These are phyloP conservation scores for Microdochium trichocladiopsis DNA, from an alignment of 2,329 filamentous ascomycete species.

Conservation along the genomic window DNA sequence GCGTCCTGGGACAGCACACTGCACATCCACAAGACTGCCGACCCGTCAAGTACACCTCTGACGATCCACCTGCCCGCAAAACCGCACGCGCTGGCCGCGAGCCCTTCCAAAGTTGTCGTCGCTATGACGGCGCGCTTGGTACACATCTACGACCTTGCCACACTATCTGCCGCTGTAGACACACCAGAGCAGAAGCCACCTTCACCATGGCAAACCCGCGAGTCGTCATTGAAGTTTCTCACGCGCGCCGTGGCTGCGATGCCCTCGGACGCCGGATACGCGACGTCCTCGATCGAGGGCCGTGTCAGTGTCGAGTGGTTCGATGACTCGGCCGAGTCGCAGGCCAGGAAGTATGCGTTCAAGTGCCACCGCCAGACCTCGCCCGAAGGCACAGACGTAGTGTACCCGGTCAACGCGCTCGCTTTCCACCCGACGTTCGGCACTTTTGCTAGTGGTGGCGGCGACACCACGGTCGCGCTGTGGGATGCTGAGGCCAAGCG, in stretches of 20 bases:
- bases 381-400: slow-evolving; percentile 62
- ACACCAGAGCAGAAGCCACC: slow-evolving; percentile 36
- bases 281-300: slow-evolving; percentile 87
- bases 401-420: slow-evolving; percentile 87
- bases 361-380: slow-evolving; percentile 84
- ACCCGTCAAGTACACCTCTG: slow-evolving; percentile 51
- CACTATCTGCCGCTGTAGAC: slow-evolving; percentile 50
- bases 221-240: slow-evolving; percentile 93
- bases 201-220: slow-evolving; percentile 86
- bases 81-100: slow-evolving; percentile 79
- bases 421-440: slow-evolving; percentile 78
- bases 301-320: slow-evolving; percentile 98
- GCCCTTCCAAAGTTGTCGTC: slow-evolving; percentile 76
- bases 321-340: slow-evolving; percentile 78
- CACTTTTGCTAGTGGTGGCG: slow-evolving; percentile 84
- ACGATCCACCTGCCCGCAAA: slow-evolving; percentile 72
- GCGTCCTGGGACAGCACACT: slow-evolving; percentile 91
- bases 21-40: slow-evolving; percentile 58
- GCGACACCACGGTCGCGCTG: slow-evolving; percentile 83
- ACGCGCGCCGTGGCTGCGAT: slow-evolving; percentile 91
- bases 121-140: slow-evolving; percentile 93
- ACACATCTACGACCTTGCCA: slow-evolving; percentile 83
- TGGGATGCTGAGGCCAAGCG: slow-evolving; percentile 92
- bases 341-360: slow-evolving; percentile 94
- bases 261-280: slow-evolving; percentile 93